Conservation (phyloP, 2,329 filamentous ascomycete species). For the Aspergillus pseudonomiae region DNA sequence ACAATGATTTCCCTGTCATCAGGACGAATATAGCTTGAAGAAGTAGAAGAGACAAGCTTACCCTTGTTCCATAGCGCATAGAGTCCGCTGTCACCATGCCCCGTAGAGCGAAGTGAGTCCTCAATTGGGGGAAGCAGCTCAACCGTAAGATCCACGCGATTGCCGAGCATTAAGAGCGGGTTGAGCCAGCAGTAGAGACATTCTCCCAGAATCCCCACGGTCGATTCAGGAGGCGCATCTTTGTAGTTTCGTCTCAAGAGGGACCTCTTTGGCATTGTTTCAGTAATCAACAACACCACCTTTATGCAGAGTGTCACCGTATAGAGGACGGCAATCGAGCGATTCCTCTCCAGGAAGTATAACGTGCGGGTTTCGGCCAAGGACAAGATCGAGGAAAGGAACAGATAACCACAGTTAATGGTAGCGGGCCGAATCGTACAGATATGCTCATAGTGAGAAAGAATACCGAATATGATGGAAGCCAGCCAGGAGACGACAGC, state of each 20-base stretch:
- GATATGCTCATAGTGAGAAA: not conserved
- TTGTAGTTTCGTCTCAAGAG: not conserved
- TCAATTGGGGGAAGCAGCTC: slow-evolving; percentile 47
- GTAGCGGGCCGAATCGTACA: not conserved
- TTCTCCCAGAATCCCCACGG: not conserved
- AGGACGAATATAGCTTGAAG: not conserved
- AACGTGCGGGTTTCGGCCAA: not conserved
- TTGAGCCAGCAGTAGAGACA: slow-evolving; percentile 33
- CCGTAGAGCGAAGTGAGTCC: slow-evolving; percentile 18
- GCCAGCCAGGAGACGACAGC: not conserved
- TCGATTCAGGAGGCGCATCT: not conserved
- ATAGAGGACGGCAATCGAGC: not conserved
- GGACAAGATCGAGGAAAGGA: not conserved
- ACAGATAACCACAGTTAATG: not conserved
- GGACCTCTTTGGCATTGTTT: not conserved
- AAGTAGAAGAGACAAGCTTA: not conserved
- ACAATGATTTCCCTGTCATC: not conserved
- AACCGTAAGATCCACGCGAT: slow-evolving; percentile 36
- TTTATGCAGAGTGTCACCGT: not conserved
- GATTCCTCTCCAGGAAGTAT: not conserved
- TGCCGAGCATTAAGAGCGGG: slow-evolving; percentile 32
- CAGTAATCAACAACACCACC: not conserved
- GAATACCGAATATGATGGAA: not conserved
- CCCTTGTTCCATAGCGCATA: not conserved
- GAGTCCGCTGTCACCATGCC: not conserved